Conservation (phyloP, 352 stramenopile genomes). For the Phytophthora hybrid region DNA sequence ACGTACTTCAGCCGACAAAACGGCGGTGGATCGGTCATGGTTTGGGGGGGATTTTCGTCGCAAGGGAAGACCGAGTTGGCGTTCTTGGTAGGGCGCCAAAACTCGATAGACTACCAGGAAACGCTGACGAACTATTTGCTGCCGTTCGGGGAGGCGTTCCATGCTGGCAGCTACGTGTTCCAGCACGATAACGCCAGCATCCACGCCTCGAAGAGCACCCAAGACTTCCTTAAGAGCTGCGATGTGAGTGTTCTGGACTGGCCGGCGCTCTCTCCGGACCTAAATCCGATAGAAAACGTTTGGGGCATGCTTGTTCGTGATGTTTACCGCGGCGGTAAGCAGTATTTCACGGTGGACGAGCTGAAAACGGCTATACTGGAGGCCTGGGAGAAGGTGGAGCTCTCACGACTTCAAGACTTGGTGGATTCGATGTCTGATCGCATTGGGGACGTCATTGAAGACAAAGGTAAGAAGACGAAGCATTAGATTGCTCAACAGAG, state of each 20-base stretch:
- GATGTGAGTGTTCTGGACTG: neutral
- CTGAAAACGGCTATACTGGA: neutral
- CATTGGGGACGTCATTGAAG: too few relatives aligned
- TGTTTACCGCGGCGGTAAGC: neutral
- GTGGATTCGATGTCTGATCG: too few relatives aligned
- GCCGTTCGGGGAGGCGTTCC: constrained; percentile 6
- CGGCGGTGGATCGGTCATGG: constrained; percentile 23
- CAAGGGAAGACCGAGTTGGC: constrained; percentile 3
- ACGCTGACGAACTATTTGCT: constrained; percentile 6
- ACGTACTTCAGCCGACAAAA: constrained; percentile 20
- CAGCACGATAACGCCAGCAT: constrained; percentile 18
- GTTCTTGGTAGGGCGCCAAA: constrained; percentile 6
- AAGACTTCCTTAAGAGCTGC: neutral
- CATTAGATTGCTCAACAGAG: too few relatives aligned
- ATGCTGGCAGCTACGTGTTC: constrained; percentile 6
- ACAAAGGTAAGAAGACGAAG: too few relatives aligned
- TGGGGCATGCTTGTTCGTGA: neutral
- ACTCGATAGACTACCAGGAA: constrained; percentile 6
- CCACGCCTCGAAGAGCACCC: constrained; percentile 1
- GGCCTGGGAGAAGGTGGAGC: too few relatives aligned
- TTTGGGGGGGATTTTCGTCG: constrained; percentile 26
- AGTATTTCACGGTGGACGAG: neutral
- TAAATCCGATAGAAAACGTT: constrained; percentile 2
- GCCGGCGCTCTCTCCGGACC: constrained; percentile 1
- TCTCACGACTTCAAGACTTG: too few relatives aligned